Percentiles rank a stretch among this genome's conserved stretches.
Evolutionary conservation across 2,329 filamentous ascomycete genomes (phyloP).

Genomic region (Scedosporium boydii): DNA sequence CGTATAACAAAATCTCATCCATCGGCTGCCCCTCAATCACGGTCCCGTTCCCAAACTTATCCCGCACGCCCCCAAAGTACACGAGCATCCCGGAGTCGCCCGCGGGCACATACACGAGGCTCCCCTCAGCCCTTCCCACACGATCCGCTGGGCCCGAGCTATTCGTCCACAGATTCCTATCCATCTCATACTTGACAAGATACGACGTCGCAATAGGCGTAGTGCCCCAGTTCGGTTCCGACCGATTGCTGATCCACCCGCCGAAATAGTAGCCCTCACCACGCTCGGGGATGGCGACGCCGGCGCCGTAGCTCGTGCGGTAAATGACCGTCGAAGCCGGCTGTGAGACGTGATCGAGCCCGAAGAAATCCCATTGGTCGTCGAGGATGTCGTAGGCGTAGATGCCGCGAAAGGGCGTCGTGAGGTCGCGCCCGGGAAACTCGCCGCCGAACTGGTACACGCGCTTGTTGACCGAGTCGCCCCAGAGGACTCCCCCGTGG

Average conservation of each 20-base stretch:
- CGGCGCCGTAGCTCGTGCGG: slow-evolving; percentile 46
- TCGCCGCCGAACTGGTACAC: slow-evolving; percentile 56
- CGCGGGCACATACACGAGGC: slow-evolving; percentile 49
- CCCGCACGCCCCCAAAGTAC: slow-evolving; percentile 51
- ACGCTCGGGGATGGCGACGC: slow-evolving; percentile 40
- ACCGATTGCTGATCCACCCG: slow-evolving; percentile 49
- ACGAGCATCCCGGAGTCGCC: slow-evolving; percentile 50
- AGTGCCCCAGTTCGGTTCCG: slow-evolving; percentile 37
- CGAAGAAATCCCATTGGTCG: slow-evolving; percentile 43
- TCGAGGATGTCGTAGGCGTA: slow-evolving; percentile 49
- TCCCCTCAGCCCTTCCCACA: slow-evolving; percentile 47
- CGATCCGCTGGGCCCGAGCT: slow-evolving; percentile 39
- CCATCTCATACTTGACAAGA: slow-evolving; percentile 49
- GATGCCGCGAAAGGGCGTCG: slow-evolving; percentile 34
- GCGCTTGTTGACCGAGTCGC: slow-evolving; percentile 51
- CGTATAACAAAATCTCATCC: slow-evolving; percentile 48
- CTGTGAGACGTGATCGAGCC: slow-evolving; percentile 12
- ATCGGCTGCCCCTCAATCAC: slow-evolving; percentile 30
- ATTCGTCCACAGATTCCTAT: slow-evolving; percentile 39
- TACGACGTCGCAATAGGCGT: slow-evolving; percentile 37
- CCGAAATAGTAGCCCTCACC: slow-evolving; percentile 54
- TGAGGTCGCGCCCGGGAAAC: slow-evolving; percentile 33
- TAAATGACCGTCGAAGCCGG: slow-evolving; percentile 26
- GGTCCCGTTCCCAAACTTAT: slow-evolving; percentile 35
- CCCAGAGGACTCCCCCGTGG: slow-evolving; percentile 42